phyloP scores from a whole-genome alignment of 2,329 filamentous ascomycete species.

The Aspergillus tanneri region DNA sequence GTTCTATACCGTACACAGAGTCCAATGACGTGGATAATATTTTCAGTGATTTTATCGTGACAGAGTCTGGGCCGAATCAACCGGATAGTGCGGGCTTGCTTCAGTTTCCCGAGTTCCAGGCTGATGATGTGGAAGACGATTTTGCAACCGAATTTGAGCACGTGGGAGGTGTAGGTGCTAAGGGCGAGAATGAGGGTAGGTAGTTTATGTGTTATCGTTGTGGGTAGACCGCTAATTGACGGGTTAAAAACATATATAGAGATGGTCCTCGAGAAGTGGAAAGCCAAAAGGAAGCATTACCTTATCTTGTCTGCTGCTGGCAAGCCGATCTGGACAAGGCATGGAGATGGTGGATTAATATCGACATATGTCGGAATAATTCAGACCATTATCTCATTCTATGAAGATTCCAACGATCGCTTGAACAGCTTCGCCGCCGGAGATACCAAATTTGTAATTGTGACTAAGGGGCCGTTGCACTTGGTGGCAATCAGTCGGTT shows the following conservation, averaged over 20 bases:
- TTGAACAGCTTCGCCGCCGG: conserved; percentile 86
- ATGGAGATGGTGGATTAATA: conserved; percentile 85
- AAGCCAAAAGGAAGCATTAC: conserved; percentile 93
- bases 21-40: conserved; percentile 76
- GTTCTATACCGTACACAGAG: conserved; percentile 55
- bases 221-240: not conserved
- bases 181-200: conserved; percentile 58
- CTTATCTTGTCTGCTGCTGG: conserved; percentile 93
- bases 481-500: conserved; percentile 90
- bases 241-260: conserved; percentile 25
- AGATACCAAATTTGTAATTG: conserved; percentile 78
- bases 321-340: conserved; percentile 94
- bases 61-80: conserved; percentile 40
- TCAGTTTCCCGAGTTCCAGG: conserved; percentile 36
- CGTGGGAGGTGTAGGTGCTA: conserved; percentile 59
- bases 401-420: conserved; percentile 74
- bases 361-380: conserved; percentile 93
- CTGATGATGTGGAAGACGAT: conserved; percentile 58
- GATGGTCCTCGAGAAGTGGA: conserved; percentile 70
- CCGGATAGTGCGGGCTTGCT: conserved; percentile 35
- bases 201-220: not conserved
- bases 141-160: conserved; percentile 76
- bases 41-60: conserved; percentile 65
- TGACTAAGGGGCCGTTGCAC: conserved; percentile 82
- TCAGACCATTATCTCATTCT: conserved; percentile 97